These are phyloP conservation scores for Saccharomycopsis hybrid DNA, from an alignment of 1,139 yeast species.

Conservation along the genomic window DNA sequence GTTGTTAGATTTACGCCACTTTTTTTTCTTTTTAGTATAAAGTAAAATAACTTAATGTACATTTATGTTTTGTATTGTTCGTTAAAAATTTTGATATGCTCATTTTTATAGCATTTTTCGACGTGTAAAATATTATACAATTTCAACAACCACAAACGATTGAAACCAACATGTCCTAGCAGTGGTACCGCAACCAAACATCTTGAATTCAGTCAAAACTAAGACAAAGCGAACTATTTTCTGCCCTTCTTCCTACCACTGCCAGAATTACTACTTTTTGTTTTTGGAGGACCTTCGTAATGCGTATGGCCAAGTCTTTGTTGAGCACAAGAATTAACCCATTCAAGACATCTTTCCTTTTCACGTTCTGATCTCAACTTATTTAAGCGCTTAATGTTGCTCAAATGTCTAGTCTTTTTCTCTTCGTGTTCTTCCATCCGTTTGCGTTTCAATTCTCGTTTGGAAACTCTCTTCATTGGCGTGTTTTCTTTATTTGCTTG, in stretches of 20 bases:
- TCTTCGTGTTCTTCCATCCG: constrained; percentile 30
- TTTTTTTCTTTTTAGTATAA: too few species aligned
- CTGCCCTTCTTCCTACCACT: constrained; percentile 20
- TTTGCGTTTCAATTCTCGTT: constrained; percentile 28
- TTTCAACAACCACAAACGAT: too few species aligned
- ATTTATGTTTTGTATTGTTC: too few species aligned
- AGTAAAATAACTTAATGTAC: too few species aligned
- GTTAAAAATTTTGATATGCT: too few species aligned
- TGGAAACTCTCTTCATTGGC: constrained; percentile 29
- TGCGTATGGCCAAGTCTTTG: constrained; percentile 46
- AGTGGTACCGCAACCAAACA: too few species aligned
- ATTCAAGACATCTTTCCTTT: constrained; percentile 43
- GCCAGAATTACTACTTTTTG: constrained; percentile 18
- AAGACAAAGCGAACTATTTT: neutral
- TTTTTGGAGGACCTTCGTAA: constrained; percentile 44
- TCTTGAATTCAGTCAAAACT: too few species aligned
- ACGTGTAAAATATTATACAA: too few species aligned
- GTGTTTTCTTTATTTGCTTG: constrained; percentile 23
- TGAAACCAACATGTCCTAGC: too few species aligned
- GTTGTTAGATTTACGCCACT: neutral
- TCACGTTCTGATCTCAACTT: constrained; percentile 36
- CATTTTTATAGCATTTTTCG: too few species aligned
- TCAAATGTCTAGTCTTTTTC: constrained; percentile 29
- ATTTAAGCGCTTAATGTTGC: constrained; percentile 30
- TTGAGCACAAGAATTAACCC: constrained; percentile 56